Evolutionary conservation across 306 rosid genomes (phyloP).

Genomic region (Benincasa hispida): DNA sequence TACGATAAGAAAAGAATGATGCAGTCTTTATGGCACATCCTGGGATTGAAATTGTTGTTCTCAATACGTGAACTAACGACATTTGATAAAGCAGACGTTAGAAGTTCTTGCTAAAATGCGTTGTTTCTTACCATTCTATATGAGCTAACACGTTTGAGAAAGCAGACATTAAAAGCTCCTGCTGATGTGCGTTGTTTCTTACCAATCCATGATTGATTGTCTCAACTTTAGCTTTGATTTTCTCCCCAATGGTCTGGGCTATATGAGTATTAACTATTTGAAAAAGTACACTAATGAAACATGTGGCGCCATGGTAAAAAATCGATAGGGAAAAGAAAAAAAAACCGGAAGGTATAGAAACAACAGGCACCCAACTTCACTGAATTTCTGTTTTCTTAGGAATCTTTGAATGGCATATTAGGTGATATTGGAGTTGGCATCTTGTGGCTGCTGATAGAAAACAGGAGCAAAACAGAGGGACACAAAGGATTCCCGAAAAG

Average conservation of each 20-base stretch:
- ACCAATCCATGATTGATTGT: neutral
- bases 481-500: neutral
- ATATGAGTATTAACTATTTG: neutral
- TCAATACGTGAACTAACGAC: neutral
- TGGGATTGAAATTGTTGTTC: neutral
- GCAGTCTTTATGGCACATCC: neutral
- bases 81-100: neutral
- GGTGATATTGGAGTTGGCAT: neutral
- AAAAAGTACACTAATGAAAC: neutral
- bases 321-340: neutral
- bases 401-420: neutral
- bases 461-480: neutral
- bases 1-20: neutral
- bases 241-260: neutral
- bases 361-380: neutral
- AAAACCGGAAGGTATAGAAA: neutral
- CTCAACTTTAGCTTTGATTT: neutral
- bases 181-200: neutral
- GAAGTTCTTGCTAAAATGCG: neutral
- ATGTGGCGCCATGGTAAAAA: neutral
- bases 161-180: neutral
- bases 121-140: neutral
- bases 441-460: neutral
- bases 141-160: neutral
- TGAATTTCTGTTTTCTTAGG: neutral